Evolutionary conservation across 2,329 filamentous ascomycete genomes (phyloP), one percentile per base, ranked within the genome.

Genomic region (Ophioceras dolichostomum): DNA sequence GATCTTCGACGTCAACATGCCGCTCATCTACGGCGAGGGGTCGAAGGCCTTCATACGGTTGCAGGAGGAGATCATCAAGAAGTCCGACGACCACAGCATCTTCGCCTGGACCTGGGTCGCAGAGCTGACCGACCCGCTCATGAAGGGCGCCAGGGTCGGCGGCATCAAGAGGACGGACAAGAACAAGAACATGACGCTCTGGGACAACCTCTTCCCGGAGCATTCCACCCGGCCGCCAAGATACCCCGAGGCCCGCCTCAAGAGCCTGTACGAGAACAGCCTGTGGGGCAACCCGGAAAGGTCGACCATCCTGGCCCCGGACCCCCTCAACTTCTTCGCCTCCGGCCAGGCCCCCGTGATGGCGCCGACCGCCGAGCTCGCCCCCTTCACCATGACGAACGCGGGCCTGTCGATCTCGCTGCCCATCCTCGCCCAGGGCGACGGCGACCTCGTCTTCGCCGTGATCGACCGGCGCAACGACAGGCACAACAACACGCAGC

Each of bases 1-100:
- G 5, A 37, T 48, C 10, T 46, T 48, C 36, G 37, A 32, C 18
- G 39, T 47, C 14, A 37, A 32, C 9, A 36, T 48, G 39, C 32
- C 46, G 0, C 24, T 45, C 10, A 27, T 44, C 12, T 48, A 48
- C 34, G 46, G 45, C 16, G 46, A 47, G 14, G 42, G 41, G 22
- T 24, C 24, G 5, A 26, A 26, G 22, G 49, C 52, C 0, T 52
- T 50, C 35, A 17, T 42, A 16, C 41, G 51, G 9, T 42, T 53
- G 9, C 49, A 54, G 31, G 44, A 51, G 16, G 50, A 49, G 22
- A 50, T 55, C 13, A 38, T 50, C 17, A 14, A 33, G 14, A 32
- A 28, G 10, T 41, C 21, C 9, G 40, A 41, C 30, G 44, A 45
- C 31, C 24, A 41, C n/a, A 41, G 41, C 17, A 35, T 48, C 19